Conservation (phyloP, 352 stramenopile genomes). For the Peronospora tabacina region DNA sequence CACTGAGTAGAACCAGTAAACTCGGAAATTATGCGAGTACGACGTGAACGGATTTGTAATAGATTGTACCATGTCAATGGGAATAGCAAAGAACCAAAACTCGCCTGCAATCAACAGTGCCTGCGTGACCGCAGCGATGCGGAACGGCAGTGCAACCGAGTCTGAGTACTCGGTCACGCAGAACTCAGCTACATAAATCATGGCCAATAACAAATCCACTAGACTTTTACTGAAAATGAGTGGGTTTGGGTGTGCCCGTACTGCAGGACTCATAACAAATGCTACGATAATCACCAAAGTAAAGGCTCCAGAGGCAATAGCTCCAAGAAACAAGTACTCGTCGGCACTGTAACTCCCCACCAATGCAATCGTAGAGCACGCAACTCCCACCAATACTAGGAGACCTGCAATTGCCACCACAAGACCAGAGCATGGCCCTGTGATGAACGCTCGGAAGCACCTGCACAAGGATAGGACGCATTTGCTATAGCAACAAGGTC, state of each 20-base stretch:
- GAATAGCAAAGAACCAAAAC: slow-evolving; percentile 87
- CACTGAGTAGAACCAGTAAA: slow-evolving; percentile 82
- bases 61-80: slow-evolving; percentile 83
- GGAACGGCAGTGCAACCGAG: slow-evolving; percentile 49
- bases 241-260: slow-evolving; percentile 69
- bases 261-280: slow-evolving; percentile 47
- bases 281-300: slow-evolving; percentile 66
- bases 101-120: slow-evolving; percentile 75
- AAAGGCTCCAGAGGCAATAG: slow-evolving; percentile 60
- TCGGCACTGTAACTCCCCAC: slow-evolving; percentile 34
- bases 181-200: slow-evolving; percentile 75
- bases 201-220: slow-evolving; percentile 62
- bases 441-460: slow-evolving; percentile 19
- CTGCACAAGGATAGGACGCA: slow-evolving; percentile 18
- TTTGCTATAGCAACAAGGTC: slow-evolving; percentile 2
- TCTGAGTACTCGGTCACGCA: slow-evolving; percentile 54
- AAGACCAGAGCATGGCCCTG: slow-evolving; percentile 23
- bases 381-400: slow-evolving; percentile 35
- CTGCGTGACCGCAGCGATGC: slow-evolving; percentile 59
- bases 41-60: slow-evolving; percentile 87
- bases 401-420: slow-evolving; percentile 30
- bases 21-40: slow-evolving; percentile 71
- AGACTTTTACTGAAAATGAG: slow-evolving; percentile 85
- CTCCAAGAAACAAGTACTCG: slow-evolving; percentile 65
- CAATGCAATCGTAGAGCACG: slow-evolving; percentile 30